A percentile compares a stretch with the other conserved stretches of the same genome.
Conservation (phyloP, 202 grass and related monocot species). For the Brachypodium distachyon region DNA sequence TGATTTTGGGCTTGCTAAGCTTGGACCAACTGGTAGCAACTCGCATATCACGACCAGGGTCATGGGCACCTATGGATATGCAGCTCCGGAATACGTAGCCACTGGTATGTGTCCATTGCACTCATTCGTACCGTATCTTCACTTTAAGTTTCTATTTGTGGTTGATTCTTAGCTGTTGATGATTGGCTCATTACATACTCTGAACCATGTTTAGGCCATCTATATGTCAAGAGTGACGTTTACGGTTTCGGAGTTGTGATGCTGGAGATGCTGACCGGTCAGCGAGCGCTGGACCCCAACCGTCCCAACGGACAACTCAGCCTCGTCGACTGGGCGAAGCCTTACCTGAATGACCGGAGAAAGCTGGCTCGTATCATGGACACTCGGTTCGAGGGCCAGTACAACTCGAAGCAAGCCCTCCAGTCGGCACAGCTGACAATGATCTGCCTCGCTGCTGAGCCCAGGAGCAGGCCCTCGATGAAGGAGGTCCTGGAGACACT, state of each 20-base stretch:
- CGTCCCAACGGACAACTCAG: constrained; percentile 45
- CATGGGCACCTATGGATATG: constrained; percentile 77
- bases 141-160: neutral
- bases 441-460: constrained; percentile 49
- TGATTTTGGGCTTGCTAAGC: constrained; percentile 72
- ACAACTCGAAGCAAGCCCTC: constrained; percentile 57
- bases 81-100: constrained; percentile 71
- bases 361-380: constrained; percentile 53
- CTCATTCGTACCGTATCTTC: neutral
- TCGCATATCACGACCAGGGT: constrained; percentile 69
- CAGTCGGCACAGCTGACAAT: constrained; percentile 47
- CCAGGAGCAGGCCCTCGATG: constrained; percentile 63
- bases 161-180: neutral
- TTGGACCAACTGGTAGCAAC: constrained; percentile 57
- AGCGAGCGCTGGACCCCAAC: constrained; percentile 51
- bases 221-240: constrained; percentile 80
- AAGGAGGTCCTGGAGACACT: constrained; percentile 68
- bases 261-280: constrained; percentile 72
- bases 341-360: constrained; percentile 43
- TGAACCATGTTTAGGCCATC: constrained; percentile 44
- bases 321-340: constrained; percentile 64
- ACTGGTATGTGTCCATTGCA: constrained; percentile 45
- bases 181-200: constrained; percentile 8
- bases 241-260: constrained; percentile 80
- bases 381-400: constrained; percentile 52